Conservation (phyloP, 345 rosid species). For the Adansonia digitata region DNA sequence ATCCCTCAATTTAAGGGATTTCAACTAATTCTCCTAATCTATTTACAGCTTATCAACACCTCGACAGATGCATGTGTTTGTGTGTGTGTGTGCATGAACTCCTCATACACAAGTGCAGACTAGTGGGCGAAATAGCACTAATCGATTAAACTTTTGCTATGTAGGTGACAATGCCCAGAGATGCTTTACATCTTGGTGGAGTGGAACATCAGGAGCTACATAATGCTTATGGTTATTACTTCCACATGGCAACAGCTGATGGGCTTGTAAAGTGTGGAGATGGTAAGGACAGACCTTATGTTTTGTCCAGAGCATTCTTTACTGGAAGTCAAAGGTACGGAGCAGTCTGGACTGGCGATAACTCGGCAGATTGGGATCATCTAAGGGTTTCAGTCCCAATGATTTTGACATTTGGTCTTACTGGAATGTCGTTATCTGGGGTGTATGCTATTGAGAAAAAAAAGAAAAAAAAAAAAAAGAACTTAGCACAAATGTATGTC, state of each 20-base stretch:
- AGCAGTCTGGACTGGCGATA: constrained; percentile 98
- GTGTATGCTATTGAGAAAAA: constrained; percentile 14
- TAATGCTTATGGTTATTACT: constrained; percentile 87
- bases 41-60: no score
- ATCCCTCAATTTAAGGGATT: no score
- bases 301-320: constrained; percentile 90
- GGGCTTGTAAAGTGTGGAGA: constrained; percentile 86
- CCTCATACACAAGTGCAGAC: background rate
- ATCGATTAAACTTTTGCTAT: constrained; percentile 5
- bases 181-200: constrained; percentile 78
- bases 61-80: no score
- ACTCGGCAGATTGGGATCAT: constrained; percentile 94
- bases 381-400: constrained; percentile 95
- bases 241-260: constrained; percentile 96
- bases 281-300: constrained; percentile 93
- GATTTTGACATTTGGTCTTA: constrained; percentile 82
- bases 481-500: no score
- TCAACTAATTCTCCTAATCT: no score
- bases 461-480: background rate
- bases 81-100: background rate
- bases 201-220: constrained; percentile 91
- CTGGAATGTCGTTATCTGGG: constrained; percentile 91
- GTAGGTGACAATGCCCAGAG: constrained; percentile 96
- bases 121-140: background rate
- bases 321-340: constrained; percentile 98